Base-by-base conservation (phyloP, 1,284 basidiomycete genomes). In the Rhodotorula sp. region DNA sequence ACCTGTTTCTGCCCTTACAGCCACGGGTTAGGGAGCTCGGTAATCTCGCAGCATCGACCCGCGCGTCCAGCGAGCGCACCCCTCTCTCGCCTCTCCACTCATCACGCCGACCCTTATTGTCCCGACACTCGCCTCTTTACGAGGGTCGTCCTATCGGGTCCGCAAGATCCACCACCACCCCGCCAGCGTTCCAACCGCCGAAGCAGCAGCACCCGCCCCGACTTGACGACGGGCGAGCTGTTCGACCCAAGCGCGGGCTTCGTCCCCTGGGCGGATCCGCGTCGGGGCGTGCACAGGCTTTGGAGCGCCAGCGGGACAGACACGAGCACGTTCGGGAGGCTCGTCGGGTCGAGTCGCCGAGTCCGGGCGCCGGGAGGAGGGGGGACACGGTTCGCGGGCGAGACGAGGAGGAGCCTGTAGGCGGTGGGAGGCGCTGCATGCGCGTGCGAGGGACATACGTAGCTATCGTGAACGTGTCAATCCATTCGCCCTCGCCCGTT, bases 101-200 rank as follows among this genome's bases (percentile, higher is more conserved):
- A 61, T 66, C 54, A 24, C 50, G 63, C 69, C 62, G 48, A 56
- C 18, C 61, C 54, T 64, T 69, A 72, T 72, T 72, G 70, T 72
- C 64, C 53, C 59, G 61, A 61, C 40, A 48, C 58, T 51, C 57
- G 58, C 51, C n/a, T 7, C 55, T n/a, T 55, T 11, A 54, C 51
- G 22, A 31, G 47, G 52, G 46, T 48, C 55, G 31, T 26, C 28
- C 70, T 72, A 72, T 72, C 70, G 62, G 61, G 54, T 54, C n/a
- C 53, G 63, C 64, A n/a, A 65, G 69, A 71, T 28, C 24, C 26
- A 63, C 18, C 52, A n/a, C n/a, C 2, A 22, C 40, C 16, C 37
- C 48, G 24, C 54, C 50, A 20, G n/a, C 56, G n/a, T 16, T 20
- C 2, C 26, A 20, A 24, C 56, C 28, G 6, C 11, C 37, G 22